These are phyloP conservation scores for Penicillium diatomitis DNA, from an alignment of 495 filamentous ascomycete species.

Conservation along the genomic window DNA sequence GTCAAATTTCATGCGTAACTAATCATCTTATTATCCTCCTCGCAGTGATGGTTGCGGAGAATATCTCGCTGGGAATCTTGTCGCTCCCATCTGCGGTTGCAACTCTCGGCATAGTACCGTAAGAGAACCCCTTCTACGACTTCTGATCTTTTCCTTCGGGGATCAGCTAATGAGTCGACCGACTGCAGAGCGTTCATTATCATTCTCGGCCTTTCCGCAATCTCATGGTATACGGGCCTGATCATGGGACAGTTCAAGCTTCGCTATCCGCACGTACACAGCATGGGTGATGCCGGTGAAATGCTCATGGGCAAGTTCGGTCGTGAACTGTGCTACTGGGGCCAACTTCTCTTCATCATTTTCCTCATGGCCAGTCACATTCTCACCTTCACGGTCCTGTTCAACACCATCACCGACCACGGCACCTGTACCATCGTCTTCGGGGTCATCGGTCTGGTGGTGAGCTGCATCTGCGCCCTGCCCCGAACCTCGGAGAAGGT, in stretches of 20 bases:
- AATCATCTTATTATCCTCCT: not conserved
- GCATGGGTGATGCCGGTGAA: slow-evolving; percentile 57
- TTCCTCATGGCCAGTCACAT: slow-evolving; percentile 71
- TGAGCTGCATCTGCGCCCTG: slow-evolving; percentile 12
- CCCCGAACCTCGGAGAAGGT: slow-evolving; percentile 10
- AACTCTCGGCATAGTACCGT: slow-evolving; percentile 50
- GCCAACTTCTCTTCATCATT: slow-evolving; percentile 52
- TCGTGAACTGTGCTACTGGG: slow-evolving; percentile 51
- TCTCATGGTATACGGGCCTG: slow-evolving; percentile 30
- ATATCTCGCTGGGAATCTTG: slow-evolving; percentile 52
- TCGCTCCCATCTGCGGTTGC: slow-evolving; percentile 52
- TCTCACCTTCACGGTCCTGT: slow-evolving; percentile 62
- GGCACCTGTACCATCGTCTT: slow-evolving; percentile 61
- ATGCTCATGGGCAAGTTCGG: slow-evolving; percentile 56
- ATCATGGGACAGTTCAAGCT: slow-evolving; percentile 18
- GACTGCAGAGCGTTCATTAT: slow-evolving; percentile 21
- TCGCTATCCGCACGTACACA: slow-evolving; percentile 18
- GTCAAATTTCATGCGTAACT: not conserved
- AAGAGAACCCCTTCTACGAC: slow-evolving; percentile 24
- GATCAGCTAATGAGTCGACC: too few relatives aligned
- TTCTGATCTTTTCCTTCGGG: not conserved
- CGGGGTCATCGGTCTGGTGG: slow-evolving; percentile 20
- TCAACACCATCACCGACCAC: slow-evolving; percentile 56
- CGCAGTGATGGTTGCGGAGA: slow-evolving; percentile 51
- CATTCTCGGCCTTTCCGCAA: slow-evolving; percentile 49